Evolutionary conservation across 1,284 basidiomycete species (phyloP).

Genomic region (Laetiporus sulphureus): DNA sequence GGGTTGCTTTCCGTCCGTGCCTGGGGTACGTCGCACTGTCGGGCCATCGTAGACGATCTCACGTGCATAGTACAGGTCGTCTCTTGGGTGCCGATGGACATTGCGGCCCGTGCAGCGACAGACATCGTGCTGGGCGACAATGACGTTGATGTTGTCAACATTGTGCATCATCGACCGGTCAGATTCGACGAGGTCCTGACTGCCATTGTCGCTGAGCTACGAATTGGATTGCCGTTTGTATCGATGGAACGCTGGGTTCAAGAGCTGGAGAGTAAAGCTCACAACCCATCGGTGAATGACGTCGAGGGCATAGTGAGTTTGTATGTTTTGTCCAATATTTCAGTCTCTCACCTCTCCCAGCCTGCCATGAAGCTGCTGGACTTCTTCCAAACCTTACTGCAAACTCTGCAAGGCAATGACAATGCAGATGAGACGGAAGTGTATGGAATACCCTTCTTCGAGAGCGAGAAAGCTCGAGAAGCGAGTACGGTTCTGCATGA

Average conservation of each 20-base stretch:
- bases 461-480: constrained; percentile 6
- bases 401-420: not conserved
- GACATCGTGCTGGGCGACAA: constrained; percentile 17
- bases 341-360: not conserved
- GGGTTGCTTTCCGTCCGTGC: constrained; percentile 20
- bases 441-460: constrained; percentile 6
- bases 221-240: not conserved
- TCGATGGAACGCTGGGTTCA: not conserved
- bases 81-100: constrained; percentile 20
- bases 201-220: not conserved
- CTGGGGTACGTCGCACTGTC: constrained; percentile 15
- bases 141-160: constrained; percentile 17
- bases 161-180: constrained; percentile 22
- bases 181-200: constrained; percentile 13
- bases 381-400: not conserved
- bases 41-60: constrained; percentile 1
- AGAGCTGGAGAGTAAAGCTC: not conserved
- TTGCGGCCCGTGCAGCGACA: constrained; percentile 16
- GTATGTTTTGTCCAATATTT: not conserved
- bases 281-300: not conserved
- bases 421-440: constrained; percentile 2
- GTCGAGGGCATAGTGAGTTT: not conserved
- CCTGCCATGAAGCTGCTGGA: constrained; percentile 3
- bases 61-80: constrained; percentile 13
- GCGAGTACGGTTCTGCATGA: constrained; percentile 5